A percentile compares a stretch with the other conserved stretches of the same genome.
Evolutionary conservation across 192 early-diverging fungal genomes (phyloP).

Genomic region (Neocallimastix lanati): DNA sequence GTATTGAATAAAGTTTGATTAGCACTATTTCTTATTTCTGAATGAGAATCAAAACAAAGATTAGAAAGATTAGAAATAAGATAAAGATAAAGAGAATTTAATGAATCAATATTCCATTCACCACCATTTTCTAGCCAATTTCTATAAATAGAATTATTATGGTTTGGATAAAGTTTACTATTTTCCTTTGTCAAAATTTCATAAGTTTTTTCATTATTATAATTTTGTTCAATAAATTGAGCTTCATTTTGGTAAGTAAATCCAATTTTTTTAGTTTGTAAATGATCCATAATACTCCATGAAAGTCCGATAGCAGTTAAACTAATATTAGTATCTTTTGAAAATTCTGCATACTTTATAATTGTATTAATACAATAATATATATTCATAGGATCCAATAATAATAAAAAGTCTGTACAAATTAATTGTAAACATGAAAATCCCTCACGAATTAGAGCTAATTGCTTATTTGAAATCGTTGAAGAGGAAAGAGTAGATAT

Average conservation of each 20-base stretch:
- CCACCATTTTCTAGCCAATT: not conserved
- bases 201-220: not conserved
- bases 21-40: slow-evolving; percentile 83
- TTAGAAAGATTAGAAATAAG: slow-evolving; percentile 60
- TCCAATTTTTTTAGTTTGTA: slow-evolving; percentile 40
- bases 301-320: slow-evolving; percentile 77
- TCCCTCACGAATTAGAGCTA: slow-evolving; percentile 46
- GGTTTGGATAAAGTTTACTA: not conserved
- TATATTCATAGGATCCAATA: slow-evolving; percentile 52
- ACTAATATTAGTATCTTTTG: slow-evolving; percentile 82
- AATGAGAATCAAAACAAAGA: slow-evolving; percentile 70
- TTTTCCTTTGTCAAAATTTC: not conserved
- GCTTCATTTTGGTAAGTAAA: not conserved
- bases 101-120: not conserved
- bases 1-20: slow-evolving; percentile 90
- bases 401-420: slow-evolving; percentile 81
- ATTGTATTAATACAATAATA: slow-evolving; percentile 67
- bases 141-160: not conserved
- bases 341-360: slow-evolving; percentile 57
- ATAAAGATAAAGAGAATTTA: slow-evolving; percentile 10
- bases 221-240: not conserved
- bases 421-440: slow-evolving; percentile 89
- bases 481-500: not conserved
- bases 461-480: not conserved
- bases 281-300: slow-evolving; percentile 82